phyloP scores from a whole-genome alignment of 495 filamentous ascomycete genomes.

The Hyphodiscus hymeniophilus region DNA sequence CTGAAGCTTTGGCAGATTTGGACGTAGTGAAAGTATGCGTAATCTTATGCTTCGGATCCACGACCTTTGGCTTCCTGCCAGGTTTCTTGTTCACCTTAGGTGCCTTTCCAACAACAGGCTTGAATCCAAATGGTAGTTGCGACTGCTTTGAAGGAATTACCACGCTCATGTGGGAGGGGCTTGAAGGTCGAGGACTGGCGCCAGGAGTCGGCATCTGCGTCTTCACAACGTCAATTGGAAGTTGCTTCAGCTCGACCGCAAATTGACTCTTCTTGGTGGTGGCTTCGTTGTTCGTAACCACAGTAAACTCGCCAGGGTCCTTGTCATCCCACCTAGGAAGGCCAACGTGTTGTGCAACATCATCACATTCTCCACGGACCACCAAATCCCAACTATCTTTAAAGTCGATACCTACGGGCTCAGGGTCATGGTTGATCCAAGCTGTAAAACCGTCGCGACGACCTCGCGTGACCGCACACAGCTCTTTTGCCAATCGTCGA shows the following conservation, averaged over 20 bases:
- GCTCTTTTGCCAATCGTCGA: slow-evolving; percentile 77
- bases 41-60: slow-evolving; percentile 18
- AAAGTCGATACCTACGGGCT: slow-evolving; percentile 74
- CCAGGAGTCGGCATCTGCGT: slow-evolving; percentile 53
- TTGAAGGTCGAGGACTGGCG: slow-evolving; percentile 45
- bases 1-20: slow-evolving; percentile 23
- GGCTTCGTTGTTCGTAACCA: slow-evolving; percentile 28
- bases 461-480: slow-evolving; percentile 72
- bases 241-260: slow-evolving; percentile 22
- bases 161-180: slow-evolving; percentile 30
- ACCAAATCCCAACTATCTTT: slow-evolving; percentile 89
- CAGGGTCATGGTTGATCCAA: slow-evolving; percentile 86
- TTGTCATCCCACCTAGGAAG: slow-evolving; percentile 72
- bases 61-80: slow-evolving; percentile 14
- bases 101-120: slow-evolving; percentile 16
- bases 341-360: slow-evolving; percentile 66
- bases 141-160: slow-evolving; percentile 20
- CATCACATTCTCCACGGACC: slow-evolving; percentile 78
- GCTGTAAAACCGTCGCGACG: slow-evolving; percentile 83
- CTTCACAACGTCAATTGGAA: slow-evolving; percentile 16
- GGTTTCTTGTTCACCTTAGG: slow-evolving; percentile 16
- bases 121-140: slow-evolving; percentile 15
- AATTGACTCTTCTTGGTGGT: slow-evolving; percentile 18
- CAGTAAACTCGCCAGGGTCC: slow-evolving; percentile 34
- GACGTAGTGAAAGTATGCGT: slow-evolving; percentile 13